Evolutionary conservation across 2,329 filamentous ascomycete species (phyloP).

Genomic region (Grosmannia huntii): DNA sequence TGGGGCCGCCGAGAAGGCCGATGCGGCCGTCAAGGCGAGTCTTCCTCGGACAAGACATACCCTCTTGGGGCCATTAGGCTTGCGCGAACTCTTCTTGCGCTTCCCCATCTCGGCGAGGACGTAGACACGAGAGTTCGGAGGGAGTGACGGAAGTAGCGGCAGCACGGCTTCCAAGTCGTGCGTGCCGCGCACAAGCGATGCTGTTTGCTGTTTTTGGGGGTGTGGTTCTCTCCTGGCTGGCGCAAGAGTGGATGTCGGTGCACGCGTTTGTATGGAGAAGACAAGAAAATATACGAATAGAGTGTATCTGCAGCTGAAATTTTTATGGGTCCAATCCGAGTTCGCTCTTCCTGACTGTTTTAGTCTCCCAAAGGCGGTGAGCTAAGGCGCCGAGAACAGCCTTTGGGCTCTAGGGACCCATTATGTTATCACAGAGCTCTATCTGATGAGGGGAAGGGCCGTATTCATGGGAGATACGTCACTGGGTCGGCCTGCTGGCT

Average conservation of each 20-base stretch:
- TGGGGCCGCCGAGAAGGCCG: neutral
- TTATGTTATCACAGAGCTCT: neutral
- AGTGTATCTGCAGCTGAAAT: neutral
- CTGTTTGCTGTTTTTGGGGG: neutral
- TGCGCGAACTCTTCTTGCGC: conserved; percentile 81
- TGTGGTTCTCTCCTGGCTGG: neutral
- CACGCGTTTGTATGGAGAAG: neutral
- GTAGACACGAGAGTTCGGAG: neutral
- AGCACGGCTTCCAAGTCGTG: neutral
- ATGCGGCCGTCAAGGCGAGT: neutral
- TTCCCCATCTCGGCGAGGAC: conserved; percentile 54
- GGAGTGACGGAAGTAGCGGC: neutral
- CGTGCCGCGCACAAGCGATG: neutral
- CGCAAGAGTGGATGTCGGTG: neutral
- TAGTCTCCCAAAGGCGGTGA: neutral
- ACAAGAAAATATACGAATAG: neutral
- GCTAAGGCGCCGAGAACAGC: too few species aligned
- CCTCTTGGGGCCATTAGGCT: conserved; percentile 73
- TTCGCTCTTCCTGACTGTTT: neutral
- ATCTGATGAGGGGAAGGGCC: neutral
- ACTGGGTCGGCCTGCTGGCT: neutral
- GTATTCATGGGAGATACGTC: neutral
- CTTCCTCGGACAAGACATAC: conserved; percentile 28
- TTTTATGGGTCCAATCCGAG: neutral
- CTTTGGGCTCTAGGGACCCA: too few species aligned